A percentile compares a stretch with the other conserved stretches of the same genome.
phyloP scores from a whole-genome alignment of 768 basidiomycete genomes.

The Boletales sp. region DNA sequence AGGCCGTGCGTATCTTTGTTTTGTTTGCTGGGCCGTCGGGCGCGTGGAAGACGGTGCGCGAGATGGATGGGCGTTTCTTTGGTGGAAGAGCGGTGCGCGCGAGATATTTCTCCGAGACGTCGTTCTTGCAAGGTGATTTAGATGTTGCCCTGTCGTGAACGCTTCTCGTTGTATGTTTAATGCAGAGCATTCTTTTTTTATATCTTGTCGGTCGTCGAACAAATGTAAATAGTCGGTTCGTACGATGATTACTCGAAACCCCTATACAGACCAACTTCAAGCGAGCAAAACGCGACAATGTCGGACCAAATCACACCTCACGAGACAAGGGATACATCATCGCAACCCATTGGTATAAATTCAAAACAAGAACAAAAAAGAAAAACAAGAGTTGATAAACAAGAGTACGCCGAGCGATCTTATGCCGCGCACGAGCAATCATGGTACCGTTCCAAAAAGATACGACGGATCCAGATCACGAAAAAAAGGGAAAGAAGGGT shows the following conservation, averaged over 20 bases:
- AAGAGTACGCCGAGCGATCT: slow-evolving; percentile 18
- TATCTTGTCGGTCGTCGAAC: neutral
- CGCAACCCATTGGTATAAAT: slow-evolving; percentile 16
- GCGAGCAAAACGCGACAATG: too few relatives aligned
- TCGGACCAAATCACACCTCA: too few relatives aligned
- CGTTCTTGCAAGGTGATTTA: slow-evolving; percentile 49
- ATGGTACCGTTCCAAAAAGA: slow-evolving; percentile 15
- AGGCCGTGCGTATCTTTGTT: slow-evolving; percentile 90
- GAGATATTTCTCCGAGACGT: slow-evolving; percentile 69
- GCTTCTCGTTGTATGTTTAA: neutral
- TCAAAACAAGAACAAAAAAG: neutral
- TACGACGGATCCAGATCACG: neutral
- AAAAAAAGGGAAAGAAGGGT: slow-evolving; percentile 10
- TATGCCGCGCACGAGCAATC: slow-evolving; percentile 21
- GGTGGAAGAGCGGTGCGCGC: slow-evolving; percentile 83
- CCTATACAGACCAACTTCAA: too few relatives aligned
- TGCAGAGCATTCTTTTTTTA: neutral
- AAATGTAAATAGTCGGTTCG: too few relatives aligned
- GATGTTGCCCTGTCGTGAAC: slow-evolving; percentile 36
- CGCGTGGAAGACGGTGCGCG: slow-evolving; percentile 94
- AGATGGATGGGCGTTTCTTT: slow-evolving; percentile 90
- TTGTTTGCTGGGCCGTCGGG: slow-evolving; percentile 88
- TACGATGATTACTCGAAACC: too few relatives aligned
- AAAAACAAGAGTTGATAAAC: slow-evolving; percentile 6
- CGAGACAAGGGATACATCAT: neutral